These are phyloP conservation scores for Naganishia liquefaciens DNA, from an alignment of 1,284 basidiomycete species.

Conservation along the genomic window DNA sequence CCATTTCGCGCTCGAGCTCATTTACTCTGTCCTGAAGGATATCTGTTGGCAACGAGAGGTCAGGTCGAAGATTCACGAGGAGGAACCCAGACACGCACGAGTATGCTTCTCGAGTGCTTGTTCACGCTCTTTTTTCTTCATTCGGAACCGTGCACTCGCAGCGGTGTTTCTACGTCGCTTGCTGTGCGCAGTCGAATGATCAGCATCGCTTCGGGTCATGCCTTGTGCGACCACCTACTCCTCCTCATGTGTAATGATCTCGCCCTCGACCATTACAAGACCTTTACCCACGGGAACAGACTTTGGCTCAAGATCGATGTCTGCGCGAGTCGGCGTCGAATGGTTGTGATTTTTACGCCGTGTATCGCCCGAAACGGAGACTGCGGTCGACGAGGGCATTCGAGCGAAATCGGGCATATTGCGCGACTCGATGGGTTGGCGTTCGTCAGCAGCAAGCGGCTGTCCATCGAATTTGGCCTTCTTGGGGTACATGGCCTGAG, in stretches of 20 bases:
- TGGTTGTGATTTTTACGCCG: slow-evolving; percentile 10
- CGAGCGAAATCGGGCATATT: slow-evolving; percentile 1
- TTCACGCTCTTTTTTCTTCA: slow-evolving; percentile 99
- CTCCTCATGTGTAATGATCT: slow-evolving; percentile 29
- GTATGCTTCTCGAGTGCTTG: slow-evolving; percentile 84
- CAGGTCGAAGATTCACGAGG: neutral
- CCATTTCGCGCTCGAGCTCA: slow-evolving; percentile 32
- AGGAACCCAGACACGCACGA: slow-evolving; percentile 49
- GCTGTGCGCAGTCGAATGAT: slow-evolving; percentile 30
- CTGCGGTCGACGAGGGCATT: slow-evolving; percentile 3
- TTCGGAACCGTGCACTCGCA: slow-evolving; percentile 92
- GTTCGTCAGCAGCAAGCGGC: slow-evolving; percentile 1
- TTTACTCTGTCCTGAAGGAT: slow-evolving; percentile 29
- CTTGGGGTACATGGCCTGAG: neutral
- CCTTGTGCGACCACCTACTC: slow-evolving; percentile 16
- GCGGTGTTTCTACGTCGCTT: slow-evolving; percentile 94
- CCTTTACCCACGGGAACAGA: slow-evolving; percentile 23
- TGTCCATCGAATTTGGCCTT: slow-evolving; percentile 2
- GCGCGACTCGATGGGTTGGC: neutral
- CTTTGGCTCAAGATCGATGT: slow-evolving; percentile 24
- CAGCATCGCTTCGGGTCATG: neutral
- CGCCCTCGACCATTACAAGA: slow-evolving; percentile 24
- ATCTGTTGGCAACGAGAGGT: slow-evolving; percentile 8
- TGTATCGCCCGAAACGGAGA: slow-evolving; percentile 9
- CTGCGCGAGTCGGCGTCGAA: neutral